phyloP scores from a whole-genome alignment of 1,139 yeast genomes.

The Pichia sp. region DNA sequence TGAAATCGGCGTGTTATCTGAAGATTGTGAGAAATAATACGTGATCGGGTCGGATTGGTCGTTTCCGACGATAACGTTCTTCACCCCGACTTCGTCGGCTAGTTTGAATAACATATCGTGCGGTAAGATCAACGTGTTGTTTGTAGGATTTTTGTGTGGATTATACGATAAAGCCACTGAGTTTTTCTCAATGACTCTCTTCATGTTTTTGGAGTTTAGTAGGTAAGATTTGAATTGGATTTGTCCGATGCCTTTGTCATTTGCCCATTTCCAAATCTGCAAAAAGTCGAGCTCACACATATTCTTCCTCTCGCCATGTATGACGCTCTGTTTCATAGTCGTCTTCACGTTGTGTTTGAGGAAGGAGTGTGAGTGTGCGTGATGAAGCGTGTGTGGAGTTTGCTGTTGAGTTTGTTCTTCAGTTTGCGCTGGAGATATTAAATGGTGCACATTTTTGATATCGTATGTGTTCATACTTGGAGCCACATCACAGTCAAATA shows the following conservation, averaged over 20 bases:
- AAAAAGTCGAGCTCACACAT: constrained; percentile 14
- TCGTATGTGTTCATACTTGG: background rate
- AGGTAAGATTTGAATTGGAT: constrained; percentile 14
- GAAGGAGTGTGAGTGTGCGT: background rate
- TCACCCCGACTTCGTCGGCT: constrained; percentile 11
- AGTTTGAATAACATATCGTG: constrained; percentile 9
- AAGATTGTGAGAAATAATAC: too few relatives aligned
- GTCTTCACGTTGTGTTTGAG: constrained; percentile 3
- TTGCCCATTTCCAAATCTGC: constrained; percentile 17
- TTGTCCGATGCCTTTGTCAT: constrained; percentile 9
- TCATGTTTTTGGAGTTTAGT: constrained; percentile 14
- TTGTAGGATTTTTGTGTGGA: background rate
- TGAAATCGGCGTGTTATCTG: too few relatives aligned
- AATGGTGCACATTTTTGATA: background rate
- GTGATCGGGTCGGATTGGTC: background rate
- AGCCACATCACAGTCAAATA: constrained; percentile 17
- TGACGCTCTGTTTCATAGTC: constrained; percentile 14
- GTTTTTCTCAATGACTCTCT: constrained; percentile 7
- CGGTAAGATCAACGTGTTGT: constrained; percentile 11
- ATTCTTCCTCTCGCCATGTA: constrained; percentile 17
- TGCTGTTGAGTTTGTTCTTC: background rate
- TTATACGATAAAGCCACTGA: background rate
- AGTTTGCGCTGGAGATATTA: background rate
- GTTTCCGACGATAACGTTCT: background rate
- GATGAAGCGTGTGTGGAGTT: too few relatives aligned